A percentile compares a stretch with the other conserved stretches of the same genome.
phyloP scores from a whole-genome alignment of 2,329 filamentous ascomycete genomes.

The Diaporthe nobilis region DNA sequence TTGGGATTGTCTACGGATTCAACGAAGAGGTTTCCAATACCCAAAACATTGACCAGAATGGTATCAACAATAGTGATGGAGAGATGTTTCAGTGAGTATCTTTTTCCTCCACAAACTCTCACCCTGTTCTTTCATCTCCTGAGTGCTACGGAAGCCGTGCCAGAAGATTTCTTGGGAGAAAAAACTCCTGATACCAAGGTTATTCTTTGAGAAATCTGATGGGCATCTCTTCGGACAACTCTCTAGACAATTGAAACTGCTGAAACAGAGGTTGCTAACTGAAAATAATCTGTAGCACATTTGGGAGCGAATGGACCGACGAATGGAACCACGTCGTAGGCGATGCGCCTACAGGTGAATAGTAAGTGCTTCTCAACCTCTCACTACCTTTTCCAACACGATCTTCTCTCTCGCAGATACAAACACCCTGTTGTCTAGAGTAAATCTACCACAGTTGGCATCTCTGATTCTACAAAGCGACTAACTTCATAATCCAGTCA shows the following conservation, averaged over 20 bases:
- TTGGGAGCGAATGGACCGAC: constrained; percentile 59
- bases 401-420: neutral
- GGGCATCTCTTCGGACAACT: neutral
- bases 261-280: neutral
- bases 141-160: no score
- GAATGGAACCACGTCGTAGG: neutral
- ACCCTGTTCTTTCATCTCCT: neutral
- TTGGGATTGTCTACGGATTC: constrained; percentile 56
- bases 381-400: neutral
- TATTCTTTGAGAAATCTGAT: neutral
- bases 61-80: constrained; percentile 55
- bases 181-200: neutral
- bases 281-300: constrained; percentile 44
- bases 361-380: neutral
- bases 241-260: neutral
- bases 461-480: neutral
- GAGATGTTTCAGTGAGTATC: constrained; percentile 51
- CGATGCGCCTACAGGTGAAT: neutral
- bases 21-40: constrained; percentile 62
- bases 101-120: neutral
- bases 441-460: neutral
- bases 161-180: neutral
- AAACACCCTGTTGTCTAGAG: no score
- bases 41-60: constrained; percentile 56
- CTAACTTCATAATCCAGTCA: neutral